Evolutionary conservation across 2,329 filamentous ascomycete species (phyloP), one percentile per base, ranked within the genome.

Genomic region (Didymellaceae sp.): DNA sequence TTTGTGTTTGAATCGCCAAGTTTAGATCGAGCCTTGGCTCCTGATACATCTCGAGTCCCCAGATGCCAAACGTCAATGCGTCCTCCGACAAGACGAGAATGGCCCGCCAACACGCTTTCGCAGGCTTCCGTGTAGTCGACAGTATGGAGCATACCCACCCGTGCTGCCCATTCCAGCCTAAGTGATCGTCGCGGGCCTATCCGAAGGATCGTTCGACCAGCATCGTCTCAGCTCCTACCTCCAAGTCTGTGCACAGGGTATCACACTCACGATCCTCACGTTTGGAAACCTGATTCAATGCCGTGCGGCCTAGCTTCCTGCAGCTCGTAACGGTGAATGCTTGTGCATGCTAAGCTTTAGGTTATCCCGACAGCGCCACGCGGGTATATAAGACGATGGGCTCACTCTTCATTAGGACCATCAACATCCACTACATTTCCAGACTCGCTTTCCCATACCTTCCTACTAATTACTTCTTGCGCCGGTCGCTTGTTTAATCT

Each of bases 401-500:
- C 44, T 37, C 47, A 54, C 55, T 46, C 51, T 55, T 49, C 35
- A 51, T 42, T 35, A 40, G n/a, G 49, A 52, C 48, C 50, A 64
- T 65, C 63, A 66, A 51, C 62, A 66, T 60, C 61, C 57, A 57
- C 62, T 62, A 60, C 63, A 65, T 55, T 65, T 61, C 57, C 58
- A 67, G 59, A 58, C 57, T 67, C 59, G 52, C 52, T 60, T 58
- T 63, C 55, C 62, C 59, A 49, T 61, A 59, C 37, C 57, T 58
- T 55, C 58, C 26, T 54, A 56, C 45, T 66, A 66, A 61, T 66
- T 59, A 56, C 59, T 62, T 58, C 65, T 68, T 70, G 68, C 68
- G 68, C 68, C 61, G 68, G 68, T 40, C 68, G 68, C 68, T 68
- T 70, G 58, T 57, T 65, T 63, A 59, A 65, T 60, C 61, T 37